These are phyloP conservation scores for Hsuehochloa calcarea DNA, from an alignment of 176 grass and related monocot species.

Conservation along the genomic window DNA sequence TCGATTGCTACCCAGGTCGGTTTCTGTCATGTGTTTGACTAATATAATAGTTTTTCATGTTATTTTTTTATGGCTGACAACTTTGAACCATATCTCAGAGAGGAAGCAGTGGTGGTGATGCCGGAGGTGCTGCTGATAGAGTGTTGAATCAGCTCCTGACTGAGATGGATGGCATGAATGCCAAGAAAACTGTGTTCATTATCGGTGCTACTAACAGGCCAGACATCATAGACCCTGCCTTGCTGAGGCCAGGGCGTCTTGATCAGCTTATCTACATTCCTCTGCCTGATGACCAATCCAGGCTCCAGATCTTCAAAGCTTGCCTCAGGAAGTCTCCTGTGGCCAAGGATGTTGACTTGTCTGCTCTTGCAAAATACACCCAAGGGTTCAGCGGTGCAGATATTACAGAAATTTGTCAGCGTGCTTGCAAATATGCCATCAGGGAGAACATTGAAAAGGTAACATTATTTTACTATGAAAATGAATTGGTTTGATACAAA, in stretches of 20 bases:
- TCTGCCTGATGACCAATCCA: slow-evolving; percentile 69
- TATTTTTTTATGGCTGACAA: slow-evolving; percentile 12
- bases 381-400: slow-evolving; percentile 94
- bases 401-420: slow-evolving; percentile 89
- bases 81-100: slow-evolving; percentile 44
- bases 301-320: slow-evolving; percentile 74
- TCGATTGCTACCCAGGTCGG: slow-evolving; percentile 90
- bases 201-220: slow-evolving; percentile 88
- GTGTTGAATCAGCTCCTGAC: slow-evolving; percentile 84
- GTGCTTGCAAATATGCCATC: slow-evolving; percentile 85
- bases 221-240: slow-evolving; percentile 82
- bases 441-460: slow-evolving; percentile 94
- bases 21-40: background rate
- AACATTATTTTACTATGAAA: background rate
- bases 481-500: background rate
- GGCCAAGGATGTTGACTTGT: slow-evolving; percentile 73
- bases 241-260: slow-evolving; percentile 83
- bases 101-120: slow-evolving; percentile 72
- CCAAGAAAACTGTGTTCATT: slow-evolving; percentile 86
- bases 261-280: slow-evolving; percentile 94
- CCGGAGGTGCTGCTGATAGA: slow-evolving; percentile 79
- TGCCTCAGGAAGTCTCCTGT: slow-evolving; percentile 84
- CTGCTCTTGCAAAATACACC: slow-evolving; percentile 77
- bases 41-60: background rate
- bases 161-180: slow-evolving; percentile 92